phyloP scores from a whole-genome alignment of 441 rosid species.

The Populus trichocarpa region DNA sequence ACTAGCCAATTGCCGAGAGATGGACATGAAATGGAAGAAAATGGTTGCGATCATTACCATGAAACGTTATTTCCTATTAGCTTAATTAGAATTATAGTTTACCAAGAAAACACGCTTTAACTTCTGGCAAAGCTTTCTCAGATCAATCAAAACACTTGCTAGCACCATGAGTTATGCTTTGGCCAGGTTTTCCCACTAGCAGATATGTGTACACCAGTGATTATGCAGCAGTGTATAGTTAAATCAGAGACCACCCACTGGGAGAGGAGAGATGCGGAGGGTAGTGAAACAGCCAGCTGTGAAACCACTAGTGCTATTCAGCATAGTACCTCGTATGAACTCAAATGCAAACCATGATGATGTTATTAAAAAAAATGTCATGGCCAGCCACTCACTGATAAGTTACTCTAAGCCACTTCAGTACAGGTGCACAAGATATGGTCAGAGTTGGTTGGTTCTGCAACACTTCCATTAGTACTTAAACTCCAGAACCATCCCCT shows the following conservation, averaged over 20 bases:
- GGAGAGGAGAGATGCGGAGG: background rate
- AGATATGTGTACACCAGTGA: background rate
- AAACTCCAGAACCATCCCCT: conserved; percentile 32
- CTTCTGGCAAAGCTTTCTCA: no score
- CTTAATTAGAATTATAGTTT: background rate
- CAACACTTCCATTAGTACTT: background rate
- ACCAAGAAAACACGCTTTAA: no score
- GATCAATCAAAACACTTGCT: no score
- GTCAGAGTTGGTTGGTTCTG: background rate
- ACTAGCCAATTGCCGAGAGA: background rate
- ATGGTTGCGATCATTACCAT: background rate
- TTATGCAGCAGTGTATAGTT: background rate
- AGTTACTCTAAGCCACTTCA: background rate
- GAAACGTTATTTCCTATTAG: background rate
- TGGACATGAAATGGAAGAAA: background rate
- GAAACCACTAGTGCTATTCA: background rate
- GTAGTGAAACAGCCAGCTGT: background rate
- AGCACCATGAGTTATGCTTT: background rate
- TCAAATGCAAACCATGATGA: background rate
- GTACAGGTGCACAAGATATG: background rate
- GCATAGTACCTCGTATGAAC: no score
- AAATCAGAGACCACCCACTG: background rate
- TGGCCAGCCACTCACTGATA: background rate
- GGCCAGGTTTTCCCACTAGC: background rate
- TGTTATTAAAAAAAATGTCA: background rate